Evolutionary conservation across 2,329 filamentous ascomycete species (phyloP), one percentile per base, ranked within the genome.

Genomic region (Microsporum canis): DNA sequence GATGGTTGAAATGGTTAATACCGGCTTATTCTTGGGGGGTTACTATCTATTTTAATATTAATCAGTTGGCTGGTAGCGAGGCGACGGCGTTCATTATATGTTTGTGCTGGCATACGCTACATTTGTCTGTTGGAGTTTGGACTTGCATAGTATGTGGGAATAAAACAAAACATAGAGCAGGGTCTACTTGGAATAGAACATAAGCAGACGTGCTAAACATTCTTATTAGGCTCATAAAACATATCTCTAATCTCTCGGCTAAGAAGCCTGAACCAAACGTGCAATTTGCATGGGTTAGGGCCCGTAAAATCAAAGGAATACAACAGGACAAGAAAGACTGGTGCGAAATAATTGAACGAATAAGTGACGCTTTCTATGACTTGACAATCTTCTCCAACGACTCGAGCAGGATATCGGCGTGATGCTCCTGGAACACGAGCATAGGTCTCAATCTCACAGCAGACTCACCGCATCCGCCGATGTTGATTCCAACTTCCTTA

Each of bases 371-470:
- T 56, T 2, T 56, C 29, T 71, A 77, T 57, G 74, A 66, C 71
- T 78, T 83, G 66, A 85, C 81, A 66, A 91, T 79, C 79, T 88
- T 89, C 79, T 95, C 89, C 66, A 95, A 71, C 29, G 81, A 82
- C 68, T 89, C 89, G 57, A 95, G 75, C 68, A 96, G 78, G 63
- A 96, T 85, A 76, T 96, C 89, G 27, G 88, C 91, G 75, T 97
- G 92, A 72, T 88, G 84, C 81, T 90, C 84, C 83, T 96, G 88
- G 80, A 96, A 94, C 70, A 91, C 86, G 68, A 96, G 77, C 91
- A 96, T 96, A 49, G 91, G 91, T 68, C 91, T 79, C 71, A 96
- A 77, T 58, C 91, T 79, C 10, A 96, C 88, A 33, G 91, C 89
- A 60, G 70, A 79, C 69, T 82, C 80, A 12, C 91, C 91, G 67